Conservation (phyloP, 495 filamentous ascomycete species). For the Neurospora sp. region DNA sequence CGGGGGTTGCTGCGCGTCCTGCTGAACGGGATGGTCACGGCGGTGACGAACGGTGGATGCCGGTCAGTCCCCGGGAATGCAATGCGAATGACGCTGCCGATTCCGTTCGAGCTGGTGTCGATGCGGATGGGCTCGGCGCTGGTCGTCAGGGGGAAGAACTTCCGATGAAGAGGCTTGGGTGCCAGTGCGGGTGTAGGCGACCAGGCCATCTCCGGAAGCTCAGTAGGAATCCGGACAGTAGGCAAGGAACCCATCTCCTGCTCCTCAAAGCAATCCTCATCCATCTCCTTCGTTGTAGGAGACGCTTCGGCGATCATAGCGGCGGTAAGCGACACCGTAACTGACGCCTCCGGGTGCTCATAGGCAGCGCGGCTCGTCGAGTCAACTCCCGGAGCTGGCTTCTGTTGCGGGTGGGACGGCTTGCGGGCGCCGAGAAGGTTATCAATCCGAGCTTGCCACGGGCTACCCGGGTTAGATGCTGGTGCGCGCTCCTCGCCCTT, state of each 20-base stretch:
- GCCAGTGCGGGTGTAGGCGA: slow-evolving; percentile 22
- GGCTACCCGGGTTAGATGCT: slow-evolving; percentile 6
- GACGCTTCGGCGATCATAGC: slow-evolving; percentile 10
- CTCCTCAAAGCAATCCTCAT: slow-evolving; percentile 75
- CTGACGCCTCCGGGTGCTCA: slow-evolving; percentile 43
- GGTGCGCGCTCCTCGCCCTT: slow-evolving; percentile 10
- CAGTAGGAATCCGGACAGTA: slow-evolving; percentile 53
- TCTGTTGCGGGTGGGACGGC: slow-evolving; percentile 40
- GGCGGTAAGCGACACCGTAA: slow-evolving; percentile 25
- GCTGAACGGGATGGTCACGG: slow-evolving; percentile 27
- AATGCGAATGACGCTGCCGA: slow-evolving; percentile 33
- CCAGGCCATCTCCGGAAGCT: slow-evolving; percentile 45
- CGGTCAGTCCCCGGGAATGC: slow-evolving; percentile 28
- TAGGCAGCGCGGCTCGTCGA: slow-evolving; percentile 52
- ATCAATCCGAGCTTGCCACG: slow-evolving; percentile 71
- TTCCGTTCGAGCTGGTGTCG: slow-evolving; percentile 25
- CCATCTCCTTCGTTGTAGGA: slow-evolving; percentile 48
- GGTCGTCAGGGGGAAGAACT: slow-evolving; percentile 23
- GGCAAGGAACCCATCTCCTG: slow-evolving; percentile 72
- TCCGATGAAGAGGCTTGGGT: slow-evolving; percentile 29
- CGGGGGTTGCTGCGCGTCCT: slow-evolving; percentile 39
- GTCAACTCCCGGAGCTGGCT: slow-evolving; percentile 39
- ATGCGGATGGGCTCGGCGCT: slow-evolving; percentile 33
- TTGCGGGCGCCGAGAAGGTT: slow-evolving; percentile 54
- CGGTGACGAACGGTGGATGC: slow-evolving; percentile 13